Conservation (phyloP, 345 rosid genomes). For the Sapria himalayana region DNA sequence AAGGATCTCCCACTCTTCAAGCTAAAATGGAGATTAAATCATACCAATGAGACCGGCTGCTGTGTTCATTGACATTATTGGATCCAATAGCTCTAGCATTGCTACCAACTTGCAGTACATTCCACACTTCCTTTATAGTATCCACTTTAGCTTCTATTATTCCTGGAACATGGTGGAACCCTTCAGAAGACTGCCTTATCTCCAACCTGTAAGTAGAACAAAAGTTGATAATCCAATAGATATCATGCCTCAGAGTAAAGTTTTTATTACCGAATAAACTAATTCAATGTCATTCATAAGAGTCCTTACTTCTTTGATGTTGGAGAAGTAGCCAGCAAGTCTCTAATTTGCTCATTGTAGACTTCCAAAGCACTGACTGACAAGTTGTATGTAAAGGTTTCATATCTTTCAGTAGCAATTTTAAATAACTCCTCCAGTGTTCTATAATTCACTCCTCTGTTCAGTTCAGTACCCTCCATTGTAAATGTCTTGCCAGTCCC, state of each 20-base stretch:
- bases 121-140: conserved; percentile 59
- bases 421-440: conserved; percentile 71
- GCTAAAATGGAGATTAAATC: background rate
- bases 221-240: background rate
- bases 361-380: conserved; percentile 97
- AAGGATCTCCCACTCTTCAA: conserved; percentile 5
- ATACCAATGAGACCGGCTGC: conserved; percentile 98
- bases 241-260: conserved; percentile 1
- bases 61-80: conserved; percentile 87
- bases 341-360: conserved; percentile 91
- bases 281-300: background rate
- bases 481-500: conserved; percentile 98
- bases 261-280: background rate
- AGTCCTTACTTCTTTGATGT: conserved; percentile 47
- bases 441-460: conserved; percentile 85
- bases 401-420: conserved; percentile 59
- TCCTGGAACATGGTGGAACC: conserved; percentile 76
- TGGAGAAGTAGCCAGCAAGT: conserved; percentile 64
- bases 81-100: conserved; percentile 92
- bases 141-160: conserved; percentile 66
- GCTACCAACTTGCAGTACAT: conserved; percentile 76
- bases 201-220: conserved; percentile 44
- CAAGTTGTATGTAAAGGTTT: conserved; percentile 36
- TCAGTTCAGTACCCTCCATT: conserved; percentile 77
- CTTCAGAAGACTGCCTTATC: conserved; percentile 75